phyloP scores from a whole-genome alignment of 306 rosid species.

The Prunus padus region DNA sequence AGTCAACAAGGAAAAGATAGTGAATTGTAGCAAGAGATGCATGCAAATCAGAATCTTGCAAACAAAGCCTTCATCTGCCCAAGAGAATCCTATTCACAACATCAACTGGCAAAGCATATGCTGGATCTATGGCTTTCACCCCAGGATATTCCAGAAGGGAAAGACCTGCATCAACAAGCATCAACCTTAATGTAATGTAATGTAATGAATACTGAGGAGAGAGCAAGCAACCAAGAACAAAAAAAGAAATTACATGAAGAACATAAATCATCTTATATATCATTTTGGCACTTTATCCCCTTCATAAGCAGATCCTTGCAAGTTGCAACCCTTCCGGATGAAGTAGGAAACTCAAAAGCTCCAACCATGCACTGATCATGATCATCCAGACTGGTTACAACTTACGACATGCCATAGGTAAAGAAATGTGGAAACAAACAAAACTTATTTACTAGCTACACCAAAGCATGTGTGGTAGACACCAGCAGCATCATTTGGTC shows the following conservation, averaged over 20 bases:
- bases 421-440: conserved; percentile 9
- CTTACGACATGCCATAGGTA: not conserved
- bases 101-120: conserved; percentile 80
- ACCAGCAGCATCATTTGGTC: conserved; percentile 93
- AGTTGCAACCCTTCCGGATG: not conserved
- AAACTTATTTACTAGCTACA: conserved; percentile 56
- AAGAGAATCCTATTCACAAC: conserved; percentile 60
- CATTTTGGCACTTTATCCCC: not conserved
- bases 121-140: conserved; percentile 72
- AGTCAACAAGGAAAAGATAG: not conserved
- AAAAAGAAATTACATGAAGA: not conserved
- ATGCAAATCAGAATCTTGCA: not conserved
- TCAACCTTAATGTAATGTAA: not conserved
- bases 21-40: not conserved
- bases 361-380: not conserved
- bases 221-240: not conserved
- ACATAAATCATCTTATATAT: not conserved
- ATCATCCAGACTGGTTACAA: not conserved
- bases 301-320: not conserved
- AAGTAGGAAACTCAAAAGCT: conserved; percentile 1
- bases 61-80: conserved; percentile 5
- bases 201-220: not conserved
- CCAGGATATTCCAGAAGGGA: conserved; percentile 85
- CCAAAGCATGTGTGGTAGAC: conserved; percentile 84
- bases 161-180: conserved; percentile 59